These are phyloP conservation scores for Populus ilicifolia DNA, from an alignment of 345 rosid species.

Conservation along the genomic window DNA sequence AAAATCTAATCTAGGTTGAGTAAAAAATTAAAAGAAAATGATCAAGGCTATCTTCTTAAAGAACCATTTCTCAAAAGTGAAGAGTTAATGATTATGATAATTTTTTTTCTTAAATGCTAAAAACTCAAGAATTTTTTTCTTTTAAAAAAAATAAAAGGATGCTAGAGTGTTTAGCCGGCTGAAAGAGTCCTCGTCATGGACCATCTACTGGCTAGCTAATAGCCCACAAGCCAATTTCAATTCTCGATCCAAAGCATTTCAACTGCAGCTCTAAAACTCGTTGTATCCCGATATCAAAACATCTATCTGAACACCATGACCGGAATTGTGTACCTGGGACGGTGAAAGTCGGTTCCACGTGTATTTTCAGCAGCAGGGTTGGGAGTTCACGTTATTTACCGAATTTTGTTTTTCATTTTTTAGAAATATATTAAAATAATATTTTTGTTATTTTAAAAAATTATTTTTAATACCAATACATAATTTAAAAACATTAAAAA, in stretches of 20 bases:
- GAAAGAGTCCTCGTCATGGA: background rate
- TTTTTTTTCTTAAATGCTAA: no score
- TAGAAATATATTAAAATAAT: no score
- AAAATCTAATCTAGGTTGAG: background rate
- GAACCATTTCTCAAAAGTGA: no score
- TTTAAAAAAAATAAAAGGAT: no score
- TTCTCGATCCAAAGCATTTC: background rate
- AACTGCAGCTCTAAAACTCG: no score
- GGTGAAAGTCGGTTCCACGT: background rate
- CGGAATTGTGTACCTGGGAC: background rate
- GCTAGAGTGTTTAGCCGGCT: background rate
- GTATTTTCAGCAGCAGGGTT: background rate
- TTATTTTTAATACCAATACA: no score
- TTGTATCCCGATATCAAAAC: background rate
- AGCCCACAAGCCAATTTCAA: background rate
- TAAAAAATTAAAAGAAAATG: no score
- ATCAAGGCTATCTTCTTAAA: no score
- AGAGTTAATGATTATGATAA: no score
- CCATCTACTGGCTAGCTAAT: background rate
- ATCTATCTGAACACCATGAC: background rate
- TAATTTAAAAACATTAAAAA: no score
- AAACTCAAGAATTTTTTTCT: no score
- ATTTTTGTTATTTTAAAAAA: no score
- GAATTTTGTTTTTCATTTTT: background rate
- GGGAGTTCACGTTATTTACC: background rate